These are phyloP conservation scores for Benincasa hispida DNA, from an alignment of 306 rosid species.

Conservation along the genomic window DNA sequence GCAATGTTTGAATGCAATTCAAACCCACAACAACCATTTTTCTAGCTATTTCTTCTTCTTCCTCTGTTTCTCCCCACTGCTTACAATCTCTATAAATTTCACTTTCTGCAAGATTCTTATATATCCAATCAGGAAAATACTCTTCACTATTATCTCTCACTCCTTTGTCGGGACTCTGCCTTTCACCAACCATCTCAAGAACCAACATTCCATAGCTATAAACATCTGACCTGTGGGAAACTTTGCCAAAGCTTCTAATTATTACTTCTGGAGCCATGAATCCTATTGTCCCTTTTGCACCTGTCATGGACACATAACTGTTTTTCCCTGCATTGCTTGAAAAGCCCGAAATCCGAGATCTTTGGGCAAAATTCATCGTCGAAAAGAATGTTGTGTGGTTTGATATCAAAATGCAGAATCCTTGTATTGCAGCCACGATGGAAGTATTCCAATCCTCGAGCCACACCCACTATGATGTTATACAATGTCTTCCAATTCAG, in stretches of 20 bases:
- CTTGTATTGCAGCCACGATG: slow-evolving; percentile 16
- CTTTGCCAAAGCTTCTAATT: background rate
- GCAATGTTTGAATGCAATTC: background rate
- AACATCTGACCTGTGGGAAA: background rate
- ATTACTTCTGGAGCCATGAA: background rate
- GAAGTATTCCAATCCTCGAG: slow-evolving; percentile 16
- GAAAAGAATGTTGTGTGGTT: slow-evolving; percentile 68
- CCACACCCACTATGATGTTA: slow-evolving; percentile 39
- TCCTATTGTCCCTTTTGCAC: background rate
- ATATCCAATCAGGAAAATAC: slow-evolving; percentile 1
- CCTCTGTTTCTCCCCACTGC: background rate
- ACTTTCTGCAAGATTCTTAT: background rate
- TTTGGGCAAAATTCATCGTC: slow-evolving; percentile 49
- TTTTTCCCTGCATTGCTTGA: background rate
- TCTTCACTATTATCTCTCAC: background rate
- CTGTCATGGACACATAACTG: background rate
- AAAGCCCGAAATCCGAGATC: slow-evolving; percentile 74
- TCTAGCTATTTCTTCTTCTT: background rate
- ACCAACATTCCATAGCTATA: slow-evolving; percentile 10
- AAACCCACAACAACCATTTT: background rate
- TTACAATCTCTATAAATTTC: background rate
- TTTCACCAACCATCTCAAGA: slow-evolving; percentile 1
- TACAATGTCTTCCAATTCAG: slow-evolving; percentile 35
- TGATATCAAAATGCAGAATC: slow-evolving; percentile 66
- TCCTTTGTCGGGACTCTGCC: background rate